Percentiles rank a stretch among this genome's conserved stretches.
Conservation (phyloP, 164 flowering plant species). For the Stephania japonica region DNA sequence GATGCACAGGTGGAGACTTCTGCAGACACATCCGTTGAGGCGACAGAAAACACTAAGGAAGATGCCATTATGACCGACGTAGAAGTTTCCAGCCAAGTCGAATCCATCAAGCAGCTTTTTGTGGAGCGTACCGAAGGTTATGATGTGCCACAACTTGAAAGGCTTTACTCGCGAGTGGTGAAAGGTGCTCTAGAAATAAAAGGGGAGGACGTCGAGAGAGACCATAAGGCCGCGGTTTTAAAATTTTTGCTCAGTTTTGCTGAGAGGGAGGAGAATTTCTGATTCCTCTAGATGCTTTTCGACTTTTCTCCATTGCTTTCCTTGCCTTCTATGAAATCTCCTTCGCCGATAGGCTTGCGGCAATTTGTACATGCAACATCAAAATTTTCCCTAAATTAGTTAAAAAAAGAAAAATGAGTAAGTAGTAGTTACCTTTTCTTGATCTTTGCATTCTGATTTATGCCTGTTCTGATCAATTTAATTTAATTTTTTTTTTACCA, state of each 20-base stretch:
- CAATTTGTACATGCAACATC: not conserved
- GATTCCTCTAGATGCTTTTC: constrained; percentile 10
- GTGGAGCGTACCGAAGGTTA: constrained; percentile 51
- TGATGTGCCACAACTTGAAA: constrained; percentile 83
- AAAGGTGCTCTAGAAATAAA: constrained; percentile 58
- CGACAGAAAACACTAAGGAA: constrained; percentile 17
- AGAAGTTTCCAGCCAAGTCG: constrained; percentile 41
- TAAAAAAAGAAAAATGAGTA: not conserved
- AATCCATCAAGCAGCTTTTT: constrained; percentile 48
- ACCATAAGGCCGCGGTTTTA: constrained; percentile 44
- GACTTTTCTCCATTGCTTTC: not conserved
- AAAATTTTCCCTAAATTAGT: not conserved
- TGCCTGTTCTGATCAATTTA: too few relatives aligned
- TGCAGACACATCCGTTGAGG: constrained; percentile 18
- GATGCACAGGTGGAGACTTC: constrained; percentile 19
- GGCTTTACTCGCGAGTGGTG: constrained; percentile 66
- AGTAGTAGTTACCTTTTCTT: not conserved
- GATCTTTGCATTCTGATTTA: too few relatives aligned
- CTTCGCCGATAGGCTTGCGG: not conserved
- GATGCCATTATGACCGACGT: constrained; percentile 43
- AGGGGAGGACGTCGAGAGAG: constrained; percentile 20
- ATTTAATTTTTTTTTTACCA: too few relatives aligned
- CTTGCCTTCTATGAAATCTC: not conserved
- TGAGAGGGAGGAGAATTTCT: constrained; percentile 58
- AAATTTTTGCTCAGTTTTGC: constrained; percentile 52